Percentiles rank a stretch among this genome's conserved stretches.
Evolutionary conservation across 352 stramenopile genomes (phyloP).

Genomic region (Phytophthora cryptogea): DNA sequence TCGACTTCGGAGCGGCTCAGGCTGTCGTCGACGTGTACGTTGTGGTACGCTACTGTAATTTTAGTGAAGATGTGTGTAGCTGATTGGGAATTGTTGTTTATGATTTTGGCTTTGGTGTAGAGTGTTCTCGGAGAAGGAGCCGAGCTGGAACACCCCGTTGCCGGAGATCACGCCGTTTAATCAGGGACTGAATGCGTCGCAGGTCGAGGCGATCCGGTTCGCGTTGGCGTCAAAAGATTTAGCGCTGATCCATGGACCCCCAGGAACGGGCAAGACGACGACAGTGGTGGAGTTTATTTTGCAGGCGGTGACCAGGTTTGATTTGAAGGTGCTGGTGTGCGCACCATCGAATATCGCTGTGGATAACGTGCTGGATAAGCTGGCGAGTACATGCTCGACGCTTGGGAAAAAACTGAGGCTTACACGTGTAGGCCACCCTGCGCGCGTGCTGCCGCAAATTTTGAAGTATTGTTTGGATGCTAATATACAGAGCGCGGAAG

Average conservation of each 20-base stretch:
- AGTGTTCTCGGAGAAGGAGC: constrained; percentile 56
- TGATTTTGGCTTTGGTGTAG: constrained; percentile 9
- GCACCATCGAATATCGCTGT: constrained; percentile 98
- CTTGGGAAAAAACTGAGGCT: constrained; percentile 45
- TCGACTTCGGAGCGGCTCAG: constrained; percentile 58
- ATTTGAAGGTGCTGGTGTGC: constrained; percentile 94
- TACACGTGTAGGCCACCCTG: constrained; percentile 94
- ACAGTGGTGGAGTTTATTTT: constrained; percentile 97
- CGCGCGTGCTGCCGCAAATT: constrained; percentile 91
- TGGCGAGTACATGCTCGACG: constrained; percentile 61
- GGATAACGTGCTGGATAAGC: constrained; percentile 97
- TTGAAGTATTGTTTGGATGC: constrained; percentile 95
- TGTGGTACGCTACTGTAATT: background rate
- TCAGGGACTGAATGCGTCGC: constrained; percentile 68
- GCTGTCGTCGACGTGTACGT: constrained; percentile 64
- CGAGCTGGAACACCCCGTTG: constrained; percentile 56
- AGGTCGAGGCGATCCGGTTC: constrained; percentile 77
- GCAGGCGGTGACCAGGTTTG: constrained; percentile 86
- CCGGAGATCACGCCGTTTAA: constrained; percentile 57
- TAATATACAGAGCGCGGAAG: constrained; percentile 90
- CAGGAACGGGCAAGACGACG: constrained; percentile 96
- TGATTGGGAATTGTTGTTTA: background rate
- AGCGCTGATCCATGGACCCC: constrained; percentile 92
- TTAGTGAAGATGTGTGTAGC: too few species aligned
- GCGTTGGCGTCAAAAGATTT: constrained; percentile 88